Conservation (phyloP, 495 filamentous ascomycete genomes). For the Trichocladium antarcticum region DNA sequence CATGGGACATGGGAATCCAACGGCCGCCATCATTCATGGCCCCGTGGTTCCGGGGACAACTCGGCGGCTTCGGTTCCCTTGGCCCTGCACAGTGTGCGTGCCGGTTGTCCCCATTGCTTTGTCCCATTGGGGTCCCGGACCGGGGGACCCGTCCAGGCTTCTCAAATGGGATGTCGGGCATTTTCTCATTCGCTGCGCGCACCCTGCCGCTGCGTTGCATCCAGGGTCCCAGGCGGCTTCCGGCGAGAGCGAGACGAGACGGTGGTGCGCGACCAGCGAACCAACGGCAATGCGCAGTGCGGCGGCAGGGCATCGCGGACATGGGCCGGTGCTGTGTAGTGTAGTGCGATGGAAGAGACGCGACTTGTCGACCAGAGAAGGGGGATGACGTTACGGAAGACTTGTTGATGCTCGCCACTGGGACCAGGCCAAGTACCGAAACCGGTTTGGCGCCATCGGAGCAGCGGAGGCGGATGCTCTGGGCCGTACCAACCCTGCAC, state of each 20-base stretch:
- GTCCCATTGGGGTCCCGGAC: background rate
- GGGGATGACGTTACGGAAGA: constrained; percentile 28
- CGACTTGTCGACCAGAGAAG: background rate
- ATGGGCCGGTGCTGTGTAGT: background rate
- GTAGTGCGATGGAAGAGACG: background rate
- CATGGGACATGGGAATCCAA: no score
- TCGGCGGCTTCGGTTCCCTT: no score
- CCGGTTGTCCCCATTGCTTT: no score
- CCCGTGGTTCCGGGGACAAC: no score
- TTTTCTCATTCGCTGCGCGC: constrained; percentile 27
- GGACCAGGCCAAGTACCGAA: constrained; percentile 19
- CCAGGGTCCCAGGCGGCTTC: no score
- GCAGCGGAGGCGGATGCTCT: background rate
- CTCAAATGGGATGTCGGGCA: constrained; percentile 28
- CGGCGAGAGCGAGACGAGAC: no score
- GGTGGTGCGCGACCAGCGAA: no score
- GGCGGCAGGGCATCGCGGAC: no score
- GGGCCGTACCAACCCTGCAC: constrained; percentile 8
- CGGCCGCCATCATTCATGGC: no score
- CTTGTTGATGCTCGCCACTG: no score
- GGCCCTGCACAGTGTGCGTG: no score
- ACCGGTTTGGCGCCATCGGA: constrained; percentile 23
- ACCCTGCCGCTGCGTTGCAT: background rate
- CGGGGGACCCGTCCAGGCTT: constrained; percentile 1
- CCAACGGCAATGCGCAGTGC: no score